These are phyloP conservation scores for Colletotrichum spaethianum DNA, from an alignment of 2,329 filamentous ascomycete genomes.

Conservation along the genomic window DNA sequence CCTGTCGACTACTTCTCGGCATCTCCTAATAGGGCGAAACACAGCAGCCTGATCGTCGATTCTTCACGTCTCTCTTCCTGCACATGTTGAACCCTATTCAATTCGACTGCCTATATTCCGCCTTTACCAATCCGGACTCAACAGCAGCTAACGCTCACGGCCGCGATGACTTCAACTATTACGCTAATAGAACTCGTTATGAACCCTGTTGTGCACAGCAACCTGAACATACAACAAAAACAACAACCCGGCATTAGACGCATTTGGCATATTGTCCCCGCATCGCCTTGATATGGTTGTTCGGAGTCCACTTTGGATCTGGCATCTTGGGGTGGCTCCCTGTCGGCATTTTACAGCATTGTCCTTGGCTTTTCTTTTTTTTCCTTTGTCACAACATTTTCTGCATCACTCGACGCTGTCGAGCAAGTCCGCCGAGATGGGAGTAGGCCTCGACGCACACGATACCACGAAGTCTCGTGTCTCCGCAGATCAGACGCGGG, in stretches of 20 bases:
- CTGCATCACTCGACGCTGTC: slow-evolving; percentile 30
- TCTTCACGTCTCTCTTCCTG: slow-evolving; percentile 39
- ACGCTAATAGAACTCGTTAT: slow-evolving; percentile 41
- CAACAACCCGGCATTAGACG: slow-evolving; percentile 45
- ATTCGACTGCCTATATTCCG: slow-evolving; percentile 39
- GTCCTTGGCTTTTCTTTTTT: slow-evolving; percentile 41
- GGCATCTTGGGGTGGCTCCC: slow-evolving; percentile 43
- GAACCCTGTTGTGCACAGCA: slow-evolving; percentile 36
- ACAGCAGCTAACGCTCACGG: slow-evolving; percentile 40
- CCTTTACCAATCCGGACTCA: slow-evolving; percentile 26
- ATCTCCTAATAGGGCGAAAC: slow-evolving; percentile 41
- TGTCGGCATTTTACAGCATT: slow-evolving; percentile 41
- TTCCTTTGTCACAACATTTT: slow-evolving; percentile 41
- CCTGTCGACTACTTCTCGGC: slow-evolving; percentile 20
- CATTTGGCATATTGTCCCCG: slow-evolving; percentile 47
- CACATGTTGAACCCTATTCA: slow-evolving; percentile 40
- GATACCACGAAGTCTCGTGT: slow-evolving; percentile 16
- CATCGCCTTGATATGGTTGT: slow-evolving; percentile 45
- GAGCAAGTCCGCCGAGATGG: slow-evolving; percentile 29
- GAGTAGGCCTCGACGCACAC: slow-evolving; percentile 27
- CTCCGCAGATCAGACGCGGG: slow-evolving; percentile 30
- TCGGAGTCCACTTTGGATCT: slow-evolving; percentile 47
- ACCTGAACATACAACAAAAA: slow-evolving; percentile 37
- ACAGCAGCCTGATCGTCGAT: slow-evolving; percentile 43
- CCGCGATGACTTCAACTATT: slow-evolving; percentile 34